A percentile compares a stretch with the other conserved stretches of the same genome.
phyloP scores from a whole-genome alignment of 1,284 basidiomycete genomes.

The Ganoderma lingzhi region DNA sequence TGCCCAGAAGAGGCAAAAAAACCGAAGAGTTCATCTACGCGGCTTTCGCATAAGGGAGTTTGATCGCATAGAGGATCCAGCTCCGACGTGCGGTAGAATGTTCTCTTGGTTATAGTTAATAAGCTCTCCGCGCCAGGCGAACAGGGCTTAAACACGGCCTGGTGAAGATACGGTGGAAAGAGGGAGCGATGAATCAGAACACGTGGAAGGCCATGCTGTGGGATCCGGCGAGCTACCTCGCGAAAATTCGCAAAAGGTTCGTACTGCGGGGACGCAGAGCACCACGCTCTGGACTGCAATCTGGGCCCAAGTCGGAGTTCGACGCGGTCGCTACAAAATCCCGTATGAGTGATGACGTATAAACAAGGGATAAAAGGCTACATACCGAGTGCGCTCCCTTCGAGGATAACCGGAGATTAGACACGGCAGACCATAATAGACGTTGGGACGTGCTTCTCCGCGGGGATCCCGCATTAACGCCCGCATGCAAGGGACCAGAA shows the following conservation, averaged over 20 bases:
- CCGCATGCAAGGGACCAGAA: conserved; percentile 15
- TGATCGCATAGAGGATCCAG: background rate
- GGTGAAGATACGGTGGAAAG: background rate
- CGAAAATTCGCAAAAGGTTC: background rate
- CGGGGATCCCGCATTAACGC: conserved; percentile 22
- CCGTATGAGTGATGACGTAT: conserved; percentile 18
- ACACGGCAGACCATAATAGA: conserved; percentile 19
- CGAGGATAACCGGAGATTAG: conserved; percentile 9
- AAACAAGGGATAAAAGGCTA: conserved; percentile 19
- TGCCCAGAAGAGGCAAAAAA: background rate
- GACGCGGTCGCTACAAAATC: conserved; percentile 2
- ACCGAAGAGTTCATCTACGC: background rate
- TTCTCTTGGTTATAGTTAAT: background rate
- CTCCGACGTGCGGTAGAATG: background rate
- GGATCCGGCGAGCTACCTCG: background rate
- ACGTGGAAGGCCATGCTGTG: background rate
- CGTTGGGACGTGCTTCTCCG: conserved; percentile 20
- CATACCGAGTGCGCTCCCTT: conserved; percentile 5
- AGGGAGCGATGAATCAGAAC: background rate
- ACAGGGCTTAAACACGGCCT: background rate
- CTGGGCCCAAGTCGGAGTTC: background rate
- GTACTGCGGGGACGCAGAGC: conserved; percentile 17
- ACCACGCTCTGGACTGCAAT: background rate
- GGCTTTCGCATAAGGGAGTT: background rate
- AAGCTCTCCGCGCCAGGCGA: background rate